phyloP scores from a whole-genome alignment of 352 stramenopile genomes.

The Heterotrichella gracilis region DNA sequence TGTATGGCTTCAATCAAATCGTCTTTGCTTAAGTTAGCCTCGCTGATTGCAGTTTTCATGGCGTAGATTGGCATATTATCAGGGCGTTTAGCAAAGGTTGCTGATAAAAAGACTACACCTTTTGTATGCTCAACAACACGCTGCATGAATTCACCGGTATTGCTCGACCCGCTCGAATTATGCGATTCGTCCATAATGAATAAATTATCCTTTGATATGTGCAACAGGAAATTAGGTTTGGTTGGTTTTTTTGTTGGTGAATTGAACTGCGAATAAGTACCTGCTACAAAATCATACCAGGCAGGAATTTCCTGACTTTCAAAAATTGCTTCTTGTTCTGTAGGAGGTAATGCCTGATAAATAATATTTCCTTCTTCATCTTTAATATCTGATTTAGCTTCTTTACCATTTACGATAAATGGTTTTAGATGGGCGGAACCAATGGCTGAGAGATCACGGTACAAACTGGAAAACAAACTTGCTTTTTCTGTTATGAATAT shows the following conservation, averaged over 20 bases:
- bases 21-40: neutral
- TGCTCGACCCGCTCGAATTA: neutral
- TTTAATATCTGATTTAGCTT: neutral
- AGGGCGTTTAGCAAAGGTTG: neutral
- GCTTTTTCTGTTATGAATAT: neutral
- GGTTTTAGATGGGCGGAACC: neutral
- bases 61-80: neutral
- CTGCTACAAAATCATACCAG: neutral
- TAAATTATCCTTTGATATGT: neutral
- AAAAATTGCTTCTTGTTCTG: neutral
- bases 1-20: neutral
- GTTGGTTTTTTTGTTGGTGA: neutral
- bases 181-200: neutral
- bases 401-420: neutral
- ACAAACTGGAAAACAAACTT: neutral
- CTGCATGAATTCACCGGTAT: neutral
- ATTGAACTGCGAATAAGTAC: slow-evolving; percentile 7
- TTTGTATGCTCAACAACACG: neutral
- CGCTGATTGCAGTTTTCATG: neutral
- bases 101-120: neutral
- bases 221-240: neutral
- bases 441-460: neutral
- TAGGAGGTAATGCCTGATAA: neutral
- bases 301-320: neutral
- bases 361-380: neutral